Conservation (phyloP, 2,329 filamentous ascomycete genomes). For the Lecanicillium sp. region DNA sequence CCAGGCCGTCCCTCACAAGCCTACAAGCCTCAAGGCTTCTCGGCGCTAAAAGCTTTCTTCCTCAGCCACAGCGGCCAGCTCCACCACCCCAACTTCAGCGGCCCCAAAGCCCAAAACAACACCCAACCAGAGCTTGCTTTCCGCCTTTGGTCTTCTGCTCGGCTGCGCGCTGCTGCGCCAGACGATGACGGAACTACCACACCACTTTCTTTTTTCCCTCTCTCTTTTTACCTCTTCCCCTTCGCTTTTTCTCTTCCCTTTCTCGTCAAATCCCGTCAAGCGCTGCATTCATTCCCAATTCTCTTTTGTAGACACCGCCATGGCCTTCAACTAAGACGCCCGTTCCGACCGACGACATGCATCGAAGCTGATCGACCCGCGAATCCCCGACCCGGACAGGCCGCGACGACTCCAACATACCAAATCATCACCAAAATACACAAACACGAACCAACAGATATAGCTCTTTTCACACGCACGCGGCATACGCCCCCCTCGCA, state of each 20-base stretch:
- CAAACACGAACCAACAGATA: not conserved
- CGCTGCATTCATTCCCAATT: too few relatives aligned
- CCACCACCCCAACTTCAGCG: constrained; percentile 24
- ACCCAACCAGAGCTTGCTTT: not conserved
- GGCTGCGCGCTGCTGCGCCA: not conserved
- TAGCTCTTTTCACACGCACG: not conserved
- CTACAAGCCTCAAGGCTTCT: too few relatives aligned
- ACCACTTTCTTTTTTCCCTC: not conserved
- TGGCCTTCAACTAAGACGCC: too few relatives aligned
- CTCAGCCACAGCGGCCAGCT: constrained; percentile 17
- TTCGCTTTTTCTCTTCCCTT: not conserved
- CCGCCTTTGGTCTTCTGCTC: not conserved
- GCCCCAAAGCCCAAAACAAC: constrained; percentile 15
- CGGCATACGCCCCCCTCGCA: too few relatives aligned
- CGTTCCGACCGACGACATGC: not conserved
- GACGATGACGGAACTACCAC: constrained; percentile 2
- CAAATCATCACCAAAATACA: too few relatives aligned
- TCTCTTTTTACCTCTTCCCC: not conserved
- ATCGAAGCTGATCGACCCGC: not conserved
- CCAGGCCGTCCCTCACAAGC: too few relatives aligned
- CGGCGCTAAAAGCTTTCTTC: too few relatives aligned
- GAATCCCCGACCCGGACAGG: not conserved
- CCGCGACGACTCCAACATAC: not conserved
- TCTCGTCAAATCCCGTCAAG: too few relatives aligned
- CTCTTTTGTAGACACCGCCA: too few relatives aligned